A percentile compares a stretch with the other conserved stretches of the same genome.
Conservation (phyloP, 768 basidiomycete genomes). For the Saitozyma sp. region DNA sequence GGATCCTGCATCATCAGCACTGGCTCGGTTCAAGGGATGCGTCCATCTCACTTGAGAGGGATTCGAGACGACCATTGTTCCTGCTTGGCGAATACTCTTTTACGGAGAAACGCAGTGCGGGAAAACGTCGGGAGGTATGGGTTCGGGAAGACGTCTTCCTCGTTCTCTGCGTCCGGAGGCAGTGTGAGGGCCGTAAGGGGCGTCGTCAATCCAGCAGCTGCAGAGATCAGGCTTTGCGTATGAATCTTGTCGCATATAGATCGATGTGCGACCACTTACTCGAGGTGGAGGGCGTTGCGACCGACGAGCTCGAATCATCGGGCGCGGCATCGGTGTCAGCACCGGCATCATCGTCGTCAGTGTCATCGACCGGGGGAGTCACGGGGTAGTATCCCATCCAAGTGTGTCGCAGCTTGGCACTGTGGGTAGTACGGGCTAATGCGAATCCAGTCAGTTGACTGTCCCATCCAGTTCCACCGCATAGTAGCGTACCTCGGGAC, state of each 20-base stretch:
- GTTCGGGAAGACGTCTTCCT: slow-evolving; percentile 19
- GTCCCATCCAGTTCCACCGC: no score
- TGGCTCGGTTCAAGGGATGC: not conserved
- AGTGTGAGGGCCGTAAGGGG: slow-evolving; percentile 5
- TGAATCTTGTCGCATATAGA: no score
- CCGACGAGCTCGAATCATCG: no score
- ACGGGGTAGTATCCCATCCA: slow-evolving; percentile 22
- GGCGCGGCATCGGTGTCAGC: no score
- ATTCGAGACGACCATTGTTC: slow-evolving; percentile 29
- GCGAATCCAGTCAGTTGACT: no score
- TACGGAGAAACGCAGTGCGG: slow-evolving; percentile 28
- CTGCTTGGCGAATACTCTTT: slow-evolving; percentile 27
- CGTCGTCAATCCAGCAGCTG: not conserved
- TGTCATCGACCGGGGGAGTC: no score
- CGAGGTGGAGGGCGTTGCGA: no score
- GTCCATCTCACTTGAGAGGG: slow-evolving; percentile 16
- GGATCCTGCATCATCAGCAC: slow-evolving; percentile 21
- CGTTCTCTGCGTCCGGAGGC: slow-evolving; percentile 7
- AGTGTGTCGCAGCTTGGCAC: slow-evolving; percentile 10
- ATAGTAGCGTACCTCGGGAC: no score
- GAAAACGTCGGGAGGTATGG: slow-evolving; percentile 32
- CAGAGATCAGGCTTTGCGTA: no score
- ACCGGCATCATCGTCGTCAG: no score
- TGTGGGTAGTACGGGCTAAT: no score
- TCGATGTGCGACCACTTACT: no score